A percentile compares a stretch with the other conserved stretches of the same genome.
These are phyloP conservation scores for Yarrowia yakushimensis DNA, from an alignment of 805 yeast genomes.

Conservation along the genomic window DNA sequence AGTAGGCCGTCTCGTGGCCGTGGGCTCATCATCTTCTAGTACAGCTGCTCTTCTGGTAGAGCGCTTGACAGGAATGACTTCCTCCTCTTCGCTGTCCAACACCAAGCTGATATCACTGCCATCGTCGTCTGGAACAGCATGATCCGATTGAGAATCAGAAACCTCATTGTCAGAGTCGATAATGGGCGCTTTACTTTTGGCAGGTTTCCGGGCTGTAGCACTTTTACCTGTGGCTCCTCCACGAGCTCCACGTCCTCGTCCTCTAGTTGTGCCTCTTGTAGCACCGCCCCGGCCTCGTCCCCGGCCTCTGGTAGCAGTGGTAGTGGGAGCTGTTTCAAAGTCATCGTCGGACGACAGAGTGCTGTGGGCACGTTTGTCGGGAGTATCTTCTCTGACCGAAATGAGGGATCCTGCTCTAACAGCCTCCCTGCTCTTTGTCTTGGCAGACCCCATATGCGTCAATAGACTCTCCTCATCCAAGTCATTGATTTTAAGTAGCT, in stretches of 20 bases:
- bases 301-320: not conserved
- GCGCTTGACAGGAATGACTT: not conserved
- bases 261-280: not conserved
- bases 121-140: not conserved
- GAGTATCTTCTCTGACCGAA: not conserved
- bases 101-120: not conserved
- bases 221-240: not conserved
- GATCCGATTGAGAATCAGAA: slow-evolving; percentile 6
- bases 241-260: not conserved
- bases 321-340: not conserved
- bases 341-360: not conserved
- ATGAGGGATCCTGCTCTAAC: not conserved
- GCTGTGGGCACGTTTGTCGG: not conserved
- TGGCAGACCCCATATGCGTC: not conserved
- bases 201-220: not conserved
- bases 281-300: not conserved
- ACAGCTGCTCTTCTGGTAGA: not conserved
- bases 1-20: not conserved
- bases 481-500: slow-evolving; percentile 28
- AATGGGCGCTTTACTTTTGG: not conserved
- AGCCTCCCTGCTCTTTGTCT: not conserved
- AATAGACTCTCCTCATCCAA: slow-evolving; percentile 2
- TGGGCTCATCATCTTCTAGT: not conserved
- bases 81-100: slow-evolving; percentile 1
- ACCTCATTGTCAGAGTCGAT: slow-evolving; percentile 3